Conservation (phyloP, 371 early-diverging fungal species). For the Capniomyces stellatus region DNA sequence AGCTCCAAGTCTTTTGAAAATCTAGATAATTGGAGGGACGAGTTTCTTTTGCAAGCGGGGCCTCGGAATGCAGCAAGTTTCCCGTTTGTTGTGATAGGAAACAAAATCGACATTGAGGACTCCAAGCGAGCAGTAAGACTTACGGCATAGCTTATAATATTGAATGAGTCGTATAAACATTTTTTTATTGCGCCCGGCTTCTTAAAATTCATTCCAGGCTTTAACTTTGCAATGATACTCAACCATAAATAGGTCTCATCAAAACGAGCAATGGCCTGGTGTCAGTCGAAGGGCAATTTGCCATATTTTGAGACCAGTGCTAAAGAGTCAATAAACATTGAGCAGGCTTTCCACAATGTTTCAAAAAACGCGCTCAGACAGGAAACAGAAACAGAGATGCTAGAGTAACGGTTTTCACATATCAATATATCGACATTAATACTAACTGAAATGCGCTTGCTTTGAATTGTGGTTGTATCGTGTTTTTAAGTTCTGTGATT, state of each 20-base stretch:
- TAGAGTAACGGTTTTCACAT: neutral
- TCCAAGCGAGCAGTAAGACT: slow-evolving; percentile 59
- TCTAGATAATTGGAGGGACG: slow-evolving; percentile 92
- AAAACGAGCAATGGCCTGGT: slow-evolving; percentile 89
- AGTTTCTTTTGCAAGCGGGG: slow-evolving; percentile 84
- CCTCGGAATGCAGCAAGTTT: slow-evolving; percentile 90
- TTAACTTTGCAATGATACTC: too few species aligned
- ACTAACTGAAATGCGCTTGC: too few species aligned
- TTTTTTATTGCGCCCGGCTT: neutral
- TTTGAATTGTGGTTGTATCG: too few species aligned
- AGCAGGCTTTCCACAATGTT: slow-evolving; percentile 86
- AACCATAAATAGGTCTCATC: slow-evolving; percentile 45
- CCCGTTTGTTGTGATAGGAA: slow-evolving; percentile 94
- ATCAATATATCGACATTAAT: neutral
- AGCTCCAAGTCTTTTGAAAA: slow-evolving; percentile 88
- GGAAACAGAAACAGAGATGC: slow-evolving; percentile 45
- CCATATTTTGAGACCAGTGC: slow-evolving; percentile 96
- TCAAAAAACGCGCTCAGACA: slow-evolving; percentile 83
- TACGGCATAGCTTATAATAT: neutral
- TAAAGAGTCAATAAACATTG: slow-evolving; percentile 92
- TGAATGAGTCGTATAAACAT: neutral
- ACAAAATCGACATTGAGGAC: slow-evolving; percentile 95
- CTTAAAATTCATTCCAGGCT: too few species aligned
- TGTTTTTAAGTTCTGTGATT: too few species aligned
- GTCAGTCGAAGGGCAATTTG: slow-evolving; percentile 83